Base-by-base conservation (phyloP, 257 asterid species). In the Solanum chaucha region DNA sequence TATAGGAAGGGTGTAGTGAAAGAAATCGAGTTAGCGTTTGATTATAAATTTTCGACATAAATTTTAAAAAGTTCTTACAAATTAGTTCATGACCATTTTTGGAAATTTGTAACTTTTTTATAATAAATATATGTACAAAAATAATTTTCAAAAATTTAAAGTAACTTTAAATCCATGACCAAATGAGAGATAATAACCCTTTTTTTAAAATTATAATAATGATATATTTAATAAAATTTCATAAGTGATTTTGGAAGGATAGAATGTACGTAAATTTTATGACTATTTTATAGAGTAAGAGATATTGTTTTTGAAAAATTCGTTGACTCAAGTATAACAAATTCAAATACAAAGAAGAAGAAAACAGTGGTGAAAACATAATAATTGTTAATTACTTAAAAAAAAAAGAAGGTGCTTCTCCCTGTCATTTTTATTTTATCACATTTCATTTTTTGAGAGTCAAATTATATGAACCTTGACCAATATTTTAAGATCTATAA, bases 401-500 rank as follows among this genome's bases (percentile, higher is more conserved):
- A 44, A 41, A 46, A 44, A 41, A 46, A 44, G 11, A 44, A 41
- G 48, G 55, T 46, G 7, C 7, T 46, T 46, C 12, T 19, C 2
- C 26, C 1, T 0, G 6, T 58, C 26, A 20, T 1, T 59, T 59
- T 59, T 59, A 59, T 9, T 22, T 58, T 3, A 3, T 20, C 10
- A 20, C 0, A 1, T 59, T 59, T 59, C 3, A 3, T 4, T 8
- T 22, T 59, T 20, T 3, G 0, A 59, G 0, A 20, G 11, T 59
- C 4, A 22, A 59, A 59, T 8, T 10, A n/a, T 9, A 61, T n/a
- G 1, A 61, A n/a, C 1, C 1, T 61, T 61, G 7, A 61, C 0
- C 1, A n/a, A 10, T 1, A 22, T 22, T 61, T 10, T 61, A n/a
- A n/a, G 3, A 22, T n/a, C 0, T n/a, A n/a, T 61, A 10, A 61